Evolutionary conservation across 768 basidiomycete genomes (phyloP).

Genomic region (Hysterangium stoloniferum): DNA sequence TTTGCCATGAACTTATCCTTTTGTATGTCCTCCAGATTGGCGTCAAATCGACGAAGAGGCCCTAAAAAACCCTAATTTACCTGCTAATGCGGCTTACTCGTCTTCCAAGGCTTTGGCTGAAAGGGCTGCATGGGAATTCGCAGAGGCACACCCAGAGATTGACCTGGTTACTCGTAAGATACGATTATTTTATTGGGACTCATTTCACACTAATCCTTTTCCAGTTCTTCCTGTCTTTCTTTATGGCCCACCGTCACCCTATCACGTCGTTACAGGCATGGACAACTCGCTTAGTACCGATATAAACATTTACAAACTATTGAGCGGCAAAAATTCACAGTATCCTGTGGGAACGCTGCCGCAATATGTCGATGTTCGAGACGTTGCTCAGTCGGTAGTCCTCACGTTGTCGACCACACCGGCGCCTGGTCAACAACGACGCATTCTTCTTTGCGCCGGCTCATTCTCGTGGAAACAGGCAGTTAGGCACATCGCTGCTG

Average conservation of each 20-base stretch:
- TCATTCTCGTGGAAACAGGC: slow-evolving; percentile 3
- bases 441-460: slow-evolving; percentile 2
- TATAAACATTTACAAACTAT: neutral
- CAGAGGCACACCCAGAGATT: slow-evolving; percentile 28
- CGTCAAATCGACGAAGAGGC: neutral
- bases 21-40: neutral
- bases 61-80: neutral
- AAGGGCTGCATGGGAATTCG: slow-evolving; percentile 33
- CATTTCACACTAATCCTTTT: too few species aligned
- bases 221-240: slow-evolving; percentile 3
- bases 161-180: slow-evolving; percentile 32
- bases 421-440: neutral
- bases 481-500: neutral
- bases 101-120: slow-evolving; percentile 35
- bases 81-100: slow-evolving; percentile 19
- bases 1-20: neutral
- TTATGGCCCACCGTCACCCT: neutral
- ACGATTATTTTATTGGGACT: neutral
- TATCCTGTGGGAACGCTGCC: neutral
- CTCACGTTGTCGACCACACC: neutral
- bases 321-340: neutral
- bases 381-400: slow-evolving; percentile 1
- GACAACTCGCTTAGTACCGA: neutral
- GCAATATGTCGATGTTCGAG: slow-evolving; percentile 4
- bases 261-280: neutral